These are phyloP conservation scores for Senecio squalidus DNA, from an alignment of 140 eudicot species.

Conservation along the genomic window DNA sequence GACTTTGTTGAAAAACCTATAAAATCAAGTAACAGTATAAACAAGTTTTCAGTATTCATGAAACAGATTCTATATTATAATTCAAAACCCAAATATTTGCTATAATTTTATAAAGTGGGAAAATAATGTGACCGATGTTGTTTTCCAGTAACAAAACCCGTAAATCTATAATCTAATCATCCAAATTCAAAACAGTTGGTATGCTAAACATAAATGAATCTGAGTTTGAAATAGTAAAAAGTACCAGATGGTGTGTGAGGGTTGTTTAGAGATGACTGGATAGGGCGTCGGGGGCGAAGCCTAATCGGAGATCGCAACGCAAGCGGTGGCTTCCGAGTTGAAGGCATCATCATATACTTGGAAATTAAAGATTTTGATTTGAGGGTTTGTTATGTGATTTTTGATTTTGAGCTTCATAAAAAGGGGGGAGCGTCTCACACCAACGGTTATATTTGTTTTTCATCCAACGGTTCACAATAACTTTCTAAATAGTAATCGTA, in stretches of 20 bases:
- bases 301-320: slow-evolving; percentile 67
- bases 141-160: slow-evolving; percentile 2
- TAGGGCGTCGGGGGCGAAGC: slow-evolving; percentile 60
- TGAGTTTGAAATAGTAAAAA: neutral
- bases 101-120: too few species aligned
- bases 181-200: neutral
- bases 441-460: slow-evolving; percentile 13
- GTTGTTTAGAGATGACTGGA: slow-evolving; percentile 37
- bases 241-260: slow-evolving; percentile 58
- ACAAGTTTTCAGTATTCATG: neutral
- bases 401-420: slow-evolving; percentile 1
- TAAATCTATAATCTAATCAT: neutral
- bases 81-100: too few species aligned
- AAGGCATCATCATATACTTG: slow-evolving; percentile 50
- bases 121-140: too few species aligned
- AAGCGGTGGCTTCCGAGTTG: slow-evolving; percentile 78
- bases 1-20: slow-evolving; percentile 42
- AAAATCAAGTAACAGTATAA: neutral
- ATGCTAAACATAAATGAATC: neutral
- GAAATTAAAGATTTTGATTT: neutral
- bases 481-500: neutral
- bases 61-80: neutral
- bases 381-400: neutral
- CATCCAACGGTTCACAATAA: slow-evolving; percentile 11
- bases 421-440: slow-evolving; percentile 21